phyloP scores from a whole-genome alignment of 2,329 filamentous ascomycete genomes.

The Phyllosticta citriasiana region DNA sequence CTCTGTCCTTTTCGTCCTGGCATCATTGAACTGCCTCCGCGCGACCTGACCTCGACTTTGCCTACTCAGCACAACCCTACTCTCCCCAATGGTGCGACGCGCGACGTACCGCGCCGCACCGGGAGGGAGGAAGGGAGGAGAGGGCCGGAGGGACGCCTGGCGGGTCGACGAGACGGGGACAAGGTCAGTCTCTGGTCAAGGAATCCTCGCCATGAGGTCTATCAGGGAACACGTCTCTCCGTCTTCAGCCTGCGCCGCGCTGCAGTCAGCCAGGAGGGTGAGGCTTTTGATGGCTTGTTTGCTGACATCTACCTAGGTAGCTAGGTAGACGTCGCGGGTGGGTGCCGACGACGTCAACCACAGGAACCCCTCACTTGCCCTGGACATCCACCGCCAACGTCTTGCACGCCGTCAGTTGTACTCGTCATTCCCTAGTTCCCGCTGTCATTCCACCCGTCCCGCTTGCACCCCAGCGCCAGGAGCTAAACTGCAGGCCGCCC shows the following conservation, averaged over 20 bases:
- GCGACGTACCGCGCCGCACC: neutral
- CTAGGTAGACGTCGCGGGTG: neutral
- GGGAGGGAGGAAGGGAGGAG: neutral
- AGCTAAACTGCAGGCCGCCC: neutral
- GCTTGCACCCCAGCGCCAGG: neutral
- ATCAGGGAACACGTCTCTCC: neutral
- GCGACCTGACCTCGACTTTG: neutral
- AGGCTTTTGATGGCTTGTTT: neutral
- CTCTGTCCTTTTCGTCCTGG: neutral
- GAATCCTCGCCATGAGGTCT: neutral
- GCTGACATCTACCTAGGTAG: neutral
- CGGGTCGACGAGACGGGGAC: neutral
- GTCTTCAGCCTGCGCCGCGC: neutral
- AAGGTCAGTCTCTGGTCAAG: neutral
- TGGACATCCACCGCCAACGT: neutral
- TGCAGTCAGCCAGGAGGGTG: neutral
- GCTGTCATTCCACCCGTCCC: neutral
- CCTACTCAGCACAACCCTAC: neutral
- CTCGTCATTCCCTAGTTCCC: neutral
- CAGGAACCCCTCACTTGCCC: neutral
- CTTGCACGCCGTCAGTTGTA: neutral
- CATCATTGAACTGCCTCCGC: neutral
- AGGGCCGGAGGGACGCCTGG: neutral
- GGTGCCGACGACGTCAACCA: neutral
- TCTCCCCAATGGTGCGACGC: neutral